Percentiles rank a stretch among this genome's conserved stretches.
Evolutionary conservation across 345 rosid species (phyloP).

Genomic region (Salix purpurea): DNA sequence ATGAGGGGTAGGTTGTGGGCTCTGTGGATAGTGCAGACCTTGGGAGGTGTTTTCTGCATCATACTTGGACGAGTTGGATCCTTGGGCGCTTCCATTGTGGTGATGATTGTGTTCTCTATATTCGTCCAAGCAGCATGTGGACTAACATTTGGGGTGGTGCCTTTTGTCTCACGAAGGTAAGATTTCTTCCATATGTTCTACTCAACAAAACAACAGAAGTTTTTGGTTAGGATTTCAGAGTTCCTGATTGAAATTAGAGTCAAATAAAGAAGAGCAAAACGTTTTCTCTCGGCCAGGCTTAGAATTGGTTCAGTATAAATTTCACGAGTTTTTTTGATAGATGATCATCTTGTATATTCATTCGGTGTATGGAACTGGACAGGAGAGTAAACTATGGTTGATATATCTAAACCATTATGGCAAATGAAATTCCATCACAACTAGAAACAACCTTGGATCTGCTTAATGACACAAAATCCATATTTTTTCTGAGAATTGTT

Average conservation of each 20-base stretch:
- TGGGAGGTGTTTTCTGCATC: slow-evolving; percentile 76
- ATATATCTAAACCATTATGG: not conserved
- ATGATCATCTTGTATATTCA: no score
- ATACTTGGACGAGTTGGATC: slow-evolving; percentile 51
- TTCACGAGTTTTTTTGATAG: no score
- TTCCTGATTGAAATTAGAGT: not conserved
- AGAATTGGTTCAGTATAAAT: not conserved
- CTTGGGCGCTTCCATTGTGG: slow-evolving; percentile 42
- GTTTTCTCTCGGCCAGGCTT: not conserved
- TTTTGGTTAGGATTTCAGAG: not conserved
- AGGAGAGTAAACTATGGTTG: not conserved
- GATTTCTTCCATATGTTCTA: no score
- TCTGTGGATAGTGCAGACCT: slow-evolving; percentile 67
- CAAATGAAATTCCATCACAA: not conserved
- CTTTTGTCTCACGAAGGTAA: slow-evolving; percentile 56
- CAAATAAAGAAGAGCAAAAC: not conserved
- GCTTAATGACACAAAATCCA: not conserved
- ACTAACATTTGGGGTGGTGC: slow-evolving; percentile 82
- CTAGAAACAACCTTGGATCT: not conserved
- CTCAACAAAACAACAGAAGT: not conserved
- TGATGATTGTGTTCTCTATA: slow-evolving; percentile 71
- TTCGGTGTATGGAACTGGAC: not conserved
- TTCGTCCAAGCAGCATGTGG: slow-evolving; percentile 90
- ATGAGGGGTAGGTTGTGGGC: slow-evolving; percentile 92
- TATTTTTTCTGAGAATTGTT: not conserved